Evolutionary conservation across 2,329 filamentous ascomycete genomes (phyloP).

Genomic region (Periconia digitata): DNA sequence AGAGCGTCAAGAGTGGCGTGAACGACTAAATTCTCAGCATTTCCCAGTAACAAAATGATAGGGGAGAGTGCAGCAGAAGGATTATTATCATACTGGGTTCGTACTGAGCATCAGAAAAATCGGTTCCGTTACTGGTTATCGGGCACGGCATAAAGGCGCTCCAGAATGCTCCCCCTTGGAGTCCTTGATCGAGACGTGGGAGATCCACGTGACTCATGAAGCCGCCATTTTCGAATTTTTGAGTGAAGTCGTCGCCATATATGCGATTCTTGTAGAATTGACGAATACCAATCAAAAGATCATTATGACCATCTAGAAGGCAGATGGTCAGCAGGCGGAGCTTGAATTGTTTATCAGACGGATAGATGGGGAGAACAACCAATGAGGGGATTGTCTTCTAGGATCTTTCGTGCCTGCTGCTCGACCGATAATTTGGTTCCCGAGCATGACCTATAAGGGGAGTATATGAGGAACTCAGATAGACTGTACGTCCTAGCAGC

Average conservation of each 20-base stretch:
- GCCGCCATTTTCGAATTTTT: conserved; percentile 71
- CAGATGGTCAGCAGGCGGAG: conserved; percentile 20
- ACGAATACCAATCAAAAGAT: conserved; percentile 76
- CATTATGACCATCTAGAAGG: conserved; percentile 79
- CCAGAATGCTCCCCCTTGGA: conserved; percentile 89
- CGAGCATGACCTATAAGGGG: conserved; percentile 1
- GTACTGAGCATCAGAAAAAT: conserved; percentile 76
- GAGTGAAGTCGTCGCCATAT: conserved; percentile 71
- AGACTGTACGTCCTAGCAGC: background rate
- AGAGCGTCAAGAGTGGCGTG: conserved; percentile 72
- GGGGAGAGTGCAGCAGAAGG: too few species aligned
- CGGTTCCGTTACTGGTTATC: conserved; percentile 57
- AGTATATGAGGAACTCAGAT: background rate
- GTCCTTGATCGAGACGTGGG: conserved; percentile 69
- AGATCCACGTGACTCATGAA: conserved; percentile 76
- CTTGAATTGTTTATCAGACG: background rate
- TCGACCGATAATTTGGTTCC: conserved; percentile 21
- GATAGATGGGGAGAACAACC: conserved; percentile 25
- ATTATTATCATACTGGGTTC: conserved; percentile 65
- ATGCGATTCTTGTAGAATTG: conserved; percentile 73
- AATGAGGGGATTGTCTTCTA: conserved; percentile 44
- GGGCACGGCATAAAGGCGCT: conserved; percentile 82
- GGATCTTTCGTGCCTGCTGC: conserved; percentile 36
- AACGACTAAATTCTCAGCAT: conserved; percentile 57
- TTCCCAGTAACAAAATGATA: too few species aligned